Evolutionary conservation across 2,329 filamentous ascomycete genomes (phyloP), one percentile per base, ranked within the genome.

Genomic region (Trichoderma koningiopsis): DNA sequence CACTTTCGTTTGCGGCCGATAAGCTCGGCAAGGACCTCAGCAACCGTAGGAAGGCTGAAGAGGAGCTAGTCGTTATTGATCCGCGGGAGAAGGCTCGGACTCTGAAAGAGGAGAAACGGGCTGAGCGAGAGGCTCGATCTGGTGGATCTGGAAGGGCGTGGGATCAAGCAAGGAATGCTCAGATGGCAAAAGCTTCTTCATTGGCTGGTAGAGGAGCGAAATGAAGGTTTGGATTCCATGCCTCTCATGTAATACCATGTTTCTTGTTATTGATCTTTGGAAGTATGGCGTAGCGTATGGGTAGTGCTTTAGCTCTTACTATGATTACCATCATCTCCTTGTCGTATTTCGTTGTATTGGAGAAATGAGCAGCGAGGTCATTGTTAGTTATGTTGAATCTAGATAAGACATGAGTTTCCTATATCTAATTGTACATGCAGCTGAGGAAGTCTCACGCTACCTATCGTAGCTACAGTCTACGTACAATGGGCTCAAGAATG

Each of bases 51-150:
- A 94, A 96, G 80, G 94, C 95, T 66, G 93, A 96, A 76, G 94
- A 97, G 69, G 93, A 97, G 75, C 80, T 97, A 55, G 88, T 97
- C 57, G 94, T 98, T 3, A 97, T 98, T 79, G 96, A 99, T 82
- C 94, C 94, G 1, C 84, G 93, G 68, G 93, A 94, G 78, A 93
- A 92, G 78, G 91, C 92, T 56, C 89, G 88, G 77, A 91, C 91
- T 49, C 83, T 96, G 49, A 85, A 88, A 76, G 87, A 90, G 71
- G 87, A 88, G 75, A 88, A 87, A 77, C 88, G 83, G 73, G 86
- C 86, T 13, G 85, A 87, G 72, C 84, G 86, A 71, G 89, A 88
- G 40, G 83, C 82, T 19, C 81, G 83, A 70, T 79, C 83, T 35
- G 85, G 84, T 14, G 86, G 84, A 27, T 83, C 83, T 55, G 84